These are phyloP conservation scores for Annulohypoxylon truncatum DNA, from an alignment of 2,329 filamentous ascomycete species.

Conservation along the genomic window DNA sequence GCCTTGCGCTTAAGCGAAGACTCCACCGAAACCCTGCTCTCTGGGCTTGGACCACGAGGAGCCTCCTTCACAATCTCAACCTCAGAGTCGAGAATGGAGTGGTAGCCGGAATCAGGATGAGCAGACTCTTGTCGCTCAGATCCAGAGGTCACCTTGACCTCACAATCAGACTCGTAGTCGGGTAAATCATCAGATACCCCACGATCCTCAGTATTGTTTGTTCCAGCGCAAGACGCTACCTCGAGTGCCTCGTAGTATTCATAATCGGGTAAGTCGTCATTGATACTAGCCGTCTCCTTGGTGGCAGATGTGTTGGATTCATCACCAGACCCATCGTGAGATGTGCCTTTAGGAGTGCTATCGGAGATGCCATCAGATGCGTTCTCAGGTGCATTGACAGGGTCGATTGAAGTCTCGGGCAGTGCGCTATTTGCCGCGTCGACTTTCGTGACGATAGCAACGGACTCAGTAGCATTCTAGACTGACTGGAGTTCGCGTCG, in stretches of 20 bases:
- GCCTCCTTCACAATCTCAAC: not conserved
- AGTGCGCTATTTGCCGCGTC: not conserved
- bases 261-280: not conserved
- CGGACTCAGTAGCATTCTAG: constrained; percentile 42
- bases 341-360: not conserved
- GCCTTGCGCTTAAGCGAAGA: constrained; percentile 34
- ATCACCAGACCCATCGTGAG: not conserved
- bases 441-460: not conserved
- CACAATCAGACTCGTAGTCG: not conserved
- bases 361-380: not conserved
- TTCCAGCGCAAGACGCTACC: not conserved
- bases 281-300: not conserved
- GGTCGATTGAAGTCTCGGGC: not conserved
- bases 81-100: constrained; percentile 3
- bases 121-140: constrained; percentile 1
- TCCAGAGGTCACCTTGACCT: not conserved
- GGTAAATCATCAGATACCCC: not conserved
- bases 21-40: not conserved
- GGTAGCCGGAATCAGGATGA: not conserved
- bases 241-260: not conserved
- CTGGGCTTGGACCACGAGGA: not conserved
- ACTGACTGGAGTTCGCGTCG: constrained; percentile 62
- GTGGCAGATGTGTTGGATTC: not conserved
- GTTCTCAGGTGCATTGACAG: not conserved
- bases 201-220: not conserved